These are phyloP conservation scores for Pythium dissotocum DNA, from an alignment of 352 stramenopile genomes.

Conservation along the genomic window DNA sequence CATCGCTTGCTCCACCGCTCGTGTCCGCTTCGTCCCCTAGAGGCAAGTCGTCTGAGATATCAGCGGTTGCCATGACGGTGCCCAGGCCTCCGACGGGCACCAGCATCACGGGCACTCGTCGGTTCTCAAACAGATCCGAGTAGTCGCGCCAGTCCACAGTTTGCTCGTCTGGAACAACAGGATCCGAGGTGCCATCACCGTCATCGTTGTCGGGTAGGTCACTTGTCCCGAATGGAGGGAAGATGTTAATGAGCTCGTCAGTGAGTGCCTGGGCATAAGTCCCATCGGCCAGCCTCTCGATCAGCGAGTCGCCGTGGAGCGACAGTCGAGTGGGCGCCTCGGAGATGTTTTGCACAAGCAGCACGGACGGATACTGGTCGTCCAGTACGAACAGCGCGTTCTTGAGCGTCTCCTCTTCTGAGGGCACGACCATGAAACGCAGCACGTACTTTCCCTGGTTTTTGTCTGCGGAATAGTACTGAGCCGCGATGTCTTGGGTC, in stretches of 20 bases:
- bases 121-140: constrained; percentile 20
- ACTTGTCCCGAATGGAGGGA: constrained; percentile 6
- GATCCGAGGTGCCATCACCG: neutral
- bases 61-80: neutral
- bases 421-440: constrained; percentile 37
- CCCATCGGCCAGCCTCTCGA: constrained; percentile 5
- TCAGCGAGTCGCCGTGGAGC: constrained; percentile 14
- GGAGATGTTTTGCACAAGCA: constrained; percentile 31
- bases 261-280: constrained; percentile 6
- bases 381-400: constrained; percentile 34
- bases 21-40: neutral
- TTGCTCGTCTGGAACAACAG: neutral
- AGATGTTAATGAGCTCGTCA: constrained; percentile 5
- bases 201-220: constrained; percentile 13
- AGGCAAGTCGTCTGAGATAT: neutral
- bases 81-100: neutral
- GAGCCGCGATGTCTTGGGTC: constrained; percentile 17
- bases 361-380: constrained; percentile 28
- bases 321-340: constrained; percentile 19
- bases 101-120: neutral
- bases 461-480: constrained; percentile 22
- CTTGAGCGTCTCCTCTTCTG: constrained; percentile 27
- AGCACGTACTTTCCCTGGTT: constrained; percentile 17
- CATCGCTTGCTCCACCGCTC: neutral
- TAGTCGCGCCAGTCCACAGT: constrained; percentile 23